A percentile compares a stretch with the other conserved stretches of the same genome.
phyloP scores from a whole-genome alignment of 2,329 filamentous ascomycete species.

The Pseudocercospora crystallina region DNA sequence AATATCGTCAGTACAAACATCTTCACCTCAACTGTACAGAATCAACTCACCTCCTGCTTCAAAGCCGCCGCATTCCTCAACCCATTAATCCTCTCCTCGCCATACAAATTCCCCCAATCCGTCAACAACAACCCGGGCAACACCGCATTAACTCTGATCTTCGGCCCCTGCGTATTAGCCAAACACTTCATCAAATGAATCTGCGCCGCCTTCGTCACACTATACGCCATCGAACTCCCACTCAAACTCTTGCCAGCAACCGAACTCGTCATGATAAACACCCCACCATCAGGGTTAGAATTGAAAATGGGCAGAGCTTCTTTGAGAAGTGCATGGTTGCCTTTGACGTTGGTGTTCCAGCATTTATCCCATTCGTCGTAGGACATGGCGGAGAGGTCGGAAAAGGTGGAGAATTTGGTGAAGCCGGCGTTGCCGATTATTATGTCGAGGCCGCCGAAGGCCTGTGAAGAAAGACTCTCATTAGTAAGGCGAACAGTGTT shows the following conservation, averaged over 20 bases:
- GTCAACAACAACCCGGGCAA: constrained; percentile 65
- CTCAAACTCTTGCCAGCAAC: constrained; percentile 54
- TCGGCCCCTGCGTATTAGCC: constrained; percentile 61
- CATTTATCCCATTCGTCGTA: constrained; percentile 67
- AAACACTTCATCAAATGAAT: constrained; percentile 67
- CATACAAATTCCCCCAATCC: constrained; percentile 57
- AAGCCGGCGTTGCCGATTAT: constrained; percentile 74
- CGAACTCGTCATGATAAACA: constrained; percentile 63
- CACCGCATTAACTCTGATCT: constrained; percentile 64
- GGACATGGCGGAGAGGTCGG: constrained; percentile 57
- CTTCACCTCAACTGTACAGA: constrained; percentile 34
- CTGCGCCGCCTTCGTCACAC: constrained; percentile 73
- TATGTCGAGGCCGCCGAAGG: constrained; percentile 71
- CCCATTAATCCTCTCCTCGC: constrained; percentile 55
- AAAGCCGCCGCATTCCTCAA: constrained; percentile 59
- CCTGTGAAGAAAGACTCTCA: constrained; percentile 11
- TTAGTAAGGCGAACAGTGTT: no score
- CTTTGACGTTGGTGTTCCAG: constrained; percentile 62
- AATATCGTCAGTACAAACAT: constrained; percentile 22
- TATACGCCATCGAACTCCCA: constrained; percentile 67
- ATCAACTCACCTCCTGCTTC: constrained; percentile 46
- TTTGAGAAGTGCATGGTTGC: constrained; percentile 27
- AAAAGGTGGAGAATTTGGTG: constrained; percentile 60
- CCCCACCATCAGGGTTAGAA: constrained; percentile 61
- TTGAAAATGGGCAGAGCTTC: constrained; percentile 59